These are phyloP conservation scores for Pochonia chlamydosporia DNA, from an alignment of 2,329 filamentous ascomycete species.

Conservation along the genomic window DNA sequence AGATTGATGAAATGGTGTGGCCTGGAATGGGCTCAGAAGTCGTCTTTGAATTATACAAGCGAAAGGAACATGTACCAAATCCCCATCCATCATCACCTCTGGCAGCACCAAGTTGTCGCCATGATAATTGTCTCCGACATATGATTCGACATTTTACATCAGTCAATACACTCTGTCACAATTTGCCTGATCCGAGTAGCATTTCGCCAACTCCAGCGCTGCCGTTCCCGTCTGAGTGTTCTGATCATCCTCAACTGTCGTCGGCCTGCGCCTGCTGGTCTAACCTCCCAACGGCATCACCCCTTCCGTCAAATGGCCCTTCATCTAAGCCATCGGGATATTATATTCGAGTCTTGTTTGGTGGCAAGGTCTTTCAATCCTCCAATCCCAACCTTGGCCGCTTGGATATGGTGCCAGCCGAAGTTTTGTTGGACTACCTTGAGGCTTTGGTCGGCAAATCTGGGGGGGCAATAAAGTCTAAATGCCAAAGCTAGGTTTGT, in stretches of 20 bases:
- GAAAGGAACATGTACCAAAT: constrained; percentile 15
- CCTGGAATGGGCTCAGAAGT: constrained; percentile 78
- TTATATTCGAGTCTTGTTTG: constrained; percentile 65
- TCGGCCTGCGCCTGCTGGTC: constrained; percentile 23
- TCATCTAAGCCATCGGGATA: constrained; percentile 21
- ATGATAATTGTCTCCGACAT: constrained; percentile 25
- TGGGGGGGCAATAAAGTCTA: constrained; percentile 35
- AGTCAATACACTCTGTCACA: constrained; percentile 18
- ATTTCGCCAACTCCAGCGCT: background rate
- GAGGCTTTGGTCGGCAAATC: constrained; percentile 60
- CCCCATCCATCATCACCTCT: constrained; percentile 13
- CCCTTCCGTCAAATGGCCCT: background rate
- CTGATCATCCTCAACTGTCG: constrained; percentile 14
- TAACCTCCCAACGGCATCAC: constrained; percentile 5
- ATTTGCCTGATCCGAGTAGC: background rate
- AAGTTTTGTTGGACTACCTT: constrained; percentile 62
- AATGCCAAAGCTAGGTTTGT: constrained; percentile 14
- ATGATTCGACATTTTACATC: constrained; percentile 18
- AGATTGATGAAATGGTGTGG: constrained; percentile 74
- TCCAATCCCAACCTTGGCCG: constrained; percentile 62
- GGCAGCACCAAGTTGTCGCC: constrained; percentile 17
- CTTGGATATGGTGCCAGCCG: constrained; percentile 65
- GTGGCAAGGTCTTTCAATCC: constrained; percentile 60
- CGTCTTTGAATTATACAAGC: constrained; percentile 66
- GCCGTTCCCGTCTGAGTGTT: constrained; percentile 19